Evolutionary conservation across 2,329 filamentous ascomycete species (phyloP).

Genomic region (Geosmithia putterillii): DNA sequence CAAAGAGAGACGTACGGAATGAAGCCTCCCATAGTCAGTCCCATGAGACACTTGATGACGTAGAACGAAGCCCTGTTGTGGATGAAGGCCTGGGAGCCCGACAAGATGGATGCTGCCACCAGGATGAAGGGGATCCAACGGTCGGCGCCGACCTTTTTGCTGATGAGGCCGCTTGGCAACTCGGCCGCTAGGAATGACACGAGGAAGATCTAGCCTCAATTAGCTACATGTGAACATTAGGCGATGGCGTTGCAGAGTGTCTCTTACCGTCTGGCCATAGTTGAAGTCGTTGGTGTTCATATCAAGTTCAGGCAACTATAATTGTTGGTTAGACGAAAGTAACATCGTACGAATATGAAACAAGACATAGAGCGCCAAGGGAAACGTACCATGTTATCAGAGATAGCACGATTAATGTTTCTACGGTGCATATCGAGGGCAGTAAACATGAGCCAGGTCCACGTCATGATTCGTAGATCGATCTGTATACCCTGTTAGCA

Average conservation of each 20-base stretch:
- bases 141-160: slow-evolving; percentile 37
- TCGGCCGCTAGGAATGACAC: slow-evolving; percentile 33
- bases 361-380: no score
- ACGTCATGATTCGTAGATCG: slow-evolving; percentile 26
- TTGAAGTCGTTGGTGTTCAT: slow-evolving; percentile 33
- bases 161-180: slow-evolving; percentile 34
- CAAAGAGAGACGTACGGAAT: slow-evolving; percentile 24
- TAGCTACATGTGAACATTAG: background rate
- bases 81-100: slow-evolving; percentile 23
- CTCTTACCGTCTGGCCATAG: slow-evolving; percentile 23
- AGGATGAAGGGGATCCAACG: slow-evolving; percentile 29
- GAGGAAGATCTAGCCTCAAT: slow-evolving; percentile 19
- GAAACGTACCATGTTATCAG: slow-evolving; percentile 20
- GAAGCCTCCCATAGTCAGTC: slow-evolving; percentile 35
- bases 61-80: slow-evolving; percentile 23
- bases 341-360: background rate
- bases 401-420: slow-evolving; percentile 31
- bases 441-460: slow-evolving; percentile 35
- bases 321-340: slow-evolving; percentile 1
- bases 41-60: slow-evolving; percentile 27
- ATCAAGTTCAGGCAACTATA: slow-evolving; percentile 21
- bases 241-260: background rate
- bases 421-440: slow-evolving; percentile 31
- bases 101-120: slow-evolving; percentile 25
- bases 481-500: slow-evolving; percentile 23